These are phyloP conservation scores for Mycena indigotica DNA, from an alignment of 768 basidiomycete genomes.

Conservation along the genomic window DNA sequence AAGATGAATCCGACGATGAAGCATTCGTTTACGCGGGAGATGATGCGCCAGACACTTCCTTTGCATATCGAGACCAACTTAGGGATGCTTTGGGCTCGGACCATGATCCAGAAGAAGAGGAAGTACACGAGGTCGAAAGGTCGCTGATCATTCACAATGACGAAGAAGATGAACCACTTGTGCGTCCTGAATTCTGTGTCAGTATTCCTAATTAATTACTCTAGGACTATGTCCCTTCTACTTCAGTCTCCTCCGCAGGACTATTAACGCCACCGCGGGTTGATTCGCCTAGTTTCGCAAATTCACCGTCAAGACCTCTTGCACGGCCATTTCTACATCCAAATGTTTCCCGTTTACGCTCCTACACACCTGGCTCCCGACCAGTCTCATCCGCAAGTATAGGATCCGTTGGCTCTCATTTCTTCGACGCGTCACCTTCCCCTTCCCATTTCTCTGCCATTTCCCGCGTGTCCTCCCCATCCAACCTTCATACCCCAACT, in stretches of 20 bases:
- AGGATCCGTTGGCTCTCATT: slow-evolving; percentile 45
- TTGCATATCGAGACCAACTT: slow-evolving; percentile 67
- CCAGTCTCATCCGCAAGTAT: slow-evolving; percentile 44
- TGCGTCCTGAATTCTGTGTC: slow-evolving; percentile 24
- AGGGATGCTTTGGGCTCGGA: slow-evolving; percentile 74
- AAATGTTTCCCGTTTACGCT: slow-evolving; percentile 78
- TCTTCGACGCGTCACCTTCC: slow-evolving; percentile 52
- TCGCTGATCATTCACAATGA: slow-evolving; percentile 40
- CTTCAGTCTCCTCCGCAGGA: slow-evolving; percentile 40
- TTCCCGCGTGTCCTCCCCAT: slow-evolving; percentile 67
- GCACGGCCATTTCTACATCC: slow-evolving; percentile 69
- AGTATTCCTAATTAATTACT: slow-evolving; percentile 5
- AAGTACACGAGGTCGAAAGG: slow-evolving; percentile 44
- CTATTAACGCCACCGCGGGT: slow-evolving; percentile 42
- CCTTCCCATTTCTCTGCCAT: slow-evolving; percentile 71
- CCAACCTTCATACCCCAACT: slow-evolving; percentile 43
- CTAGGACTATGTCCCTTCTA: slow-evolving; percentile 40
- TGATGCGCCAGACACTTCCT: slow-evolving; percentile 53
- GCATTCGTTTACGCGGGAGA: slow-evolving; percentile 75
- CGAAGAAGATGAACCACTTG: slow-evolving; percentile 33
- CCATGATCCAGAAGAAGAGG: slow-evolving; percentile 51
- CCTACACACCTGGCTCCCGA: slow-evolving; percentile 56
- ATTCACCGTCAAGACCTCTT: slow-evolving; percentile 38
- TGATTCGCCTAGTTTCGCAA: slow-evolving; percentile 37
- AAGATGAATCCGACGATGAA: slow-evolving; percentile 57